These are phyloP conservation scores for Staphylotrichum tortipilum DNA, from an alignment of 495 filamentous ascomycete genomes.

Conservation along the genomic window DNA sequence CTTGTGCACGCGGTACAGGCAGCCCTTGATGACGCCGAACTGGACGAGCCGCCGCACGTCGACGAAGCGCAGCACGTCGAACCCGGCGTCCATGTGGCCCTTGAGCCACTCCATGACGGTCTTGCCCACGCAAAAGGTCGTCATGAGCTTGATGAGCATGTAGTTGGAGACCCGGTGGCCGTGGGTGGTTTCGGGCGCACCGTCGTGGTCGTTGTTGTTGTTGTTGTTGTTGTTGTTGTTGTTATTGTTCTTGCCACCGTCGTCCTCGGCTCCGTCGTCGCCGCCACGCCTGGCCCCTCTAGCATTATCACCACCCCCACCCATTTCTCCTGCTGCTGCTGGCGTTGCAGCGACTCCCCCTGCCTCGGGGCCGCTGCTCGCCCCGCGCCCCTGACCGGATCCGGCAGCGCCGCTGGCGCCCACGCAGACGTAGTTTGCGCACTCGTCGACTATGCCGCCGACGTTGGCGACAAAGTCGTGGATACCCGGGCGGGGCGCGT, in stretches of 20 bases:
- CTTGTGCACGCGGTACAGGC: slow-evolving; percentile 89
- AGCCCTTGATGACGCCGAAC: slow-evolving; percentile 91
- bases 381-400: background rate
- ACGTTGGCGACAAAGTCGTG: slow-evolving; percentile 60
- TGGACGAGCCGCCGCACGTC: slow-evolving; percentile 88
- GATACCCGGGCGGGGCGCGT: slow-evolving; percentile 72
- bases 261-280: background rate
- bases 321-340: background rate
- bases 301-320: slow-evolving; percentile 4
- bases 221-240: background rate
- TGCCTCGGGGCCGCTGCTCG: background rate
- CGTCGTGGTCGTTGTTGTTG: slow-evolving; percentile 10
- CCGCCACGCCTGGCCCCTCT: too few species aligned
- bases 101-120: slow-evolving; percentile 75
- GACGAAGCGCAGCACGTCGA: slow-evolving; percentile 56
- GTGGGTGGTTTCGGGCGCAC: background rate
- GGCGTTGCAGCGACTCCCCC: too few species aligned
- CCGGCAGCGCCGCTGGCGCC: slow-evolving; percentile 4
- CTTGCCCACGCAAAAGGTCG: slow-evolving; percentile 64
- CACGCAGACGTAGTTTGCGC: slow-evolving; percentile 64
- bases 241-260: background rate
- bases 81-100: slow-evolving; percentile 50
- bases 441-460: slow-evolving; percentile 71
- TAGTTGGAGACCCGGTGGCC: slow-evolving; percentile 37
- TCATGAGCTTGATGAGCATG: slow-evolving; percentile 64